Evolutionary conservation across 2,329 filamentous ascomycete genomes (phyloP).

Genomic region (Nemania diffusa): DNA sequence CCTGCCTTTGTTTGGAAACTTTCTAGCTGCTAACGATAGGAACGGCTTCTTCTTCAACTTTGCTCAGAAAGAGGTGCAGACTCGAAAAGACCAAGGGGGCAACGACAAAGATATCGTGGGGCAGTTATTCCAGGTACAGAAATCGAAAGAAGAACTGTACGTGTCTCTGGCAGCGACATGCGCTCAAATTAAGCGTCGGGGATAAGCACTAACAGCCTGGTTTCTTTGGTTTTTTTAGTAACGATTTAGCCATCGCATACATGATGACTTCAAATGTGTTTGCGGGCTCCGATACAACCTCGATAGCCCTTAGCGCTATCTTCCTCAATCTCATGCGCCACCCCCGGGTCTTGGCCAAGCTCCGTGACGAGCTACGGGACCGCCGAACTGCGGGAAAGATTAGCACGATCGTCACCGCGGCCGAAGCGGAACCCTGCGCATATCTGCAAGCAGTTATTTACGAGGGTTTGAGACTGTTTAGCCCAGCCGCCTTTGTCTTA

Average conservation of each 20-base stretch:
- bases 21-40: slow-evolving; percentile 34
- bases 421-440: slow-evolving; percentile 18
- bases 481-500: slow-evolving; percentile 13
- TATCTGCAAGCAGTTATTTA: slow-evolving; percentile 35
- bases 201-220: neutral
- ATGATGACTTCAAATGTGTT: slow-evolving; percentile 39
- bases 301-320: slow-evolving; percentile 25
- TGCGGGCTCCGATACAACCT: slow-evolving; percentile 37
- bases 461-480: slow-evolving; percentile 25
- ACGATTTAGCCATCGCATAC: slow-evolving; percentile 28
- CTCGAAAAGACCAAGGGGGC: slow-evolving; percentile 20
- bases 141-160: slow-evolving; percentile 24
- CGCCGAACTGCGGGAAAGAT: slow-evolving; percentile 1
- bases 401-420: slow-evolving; percentile 16
- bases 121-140: slow-evolving; percentile 30
- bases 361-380: slow-evolving; percentile 25
- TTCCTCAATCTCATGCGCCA: slow-evolving; percentile 30
- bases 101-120: slow-evolving; percentile 32
- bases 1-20: slow-evolving; percentile 34
- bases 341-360: slow-evolving; percentile 13
- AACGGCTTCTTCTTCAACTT: slow-evolving; percentile 37
- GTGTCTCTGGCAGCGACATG: neutral
- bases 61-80: slow-evolving; percentile 25
- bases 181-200: neutral
- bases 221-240: neutral